Evolutionary conservation across 2,329 filamentous ascomycete genomes (phyloP), one percentile per base, ranked within the genome.

Genomic region (Colletotrichum chrysophilum): DNA sequence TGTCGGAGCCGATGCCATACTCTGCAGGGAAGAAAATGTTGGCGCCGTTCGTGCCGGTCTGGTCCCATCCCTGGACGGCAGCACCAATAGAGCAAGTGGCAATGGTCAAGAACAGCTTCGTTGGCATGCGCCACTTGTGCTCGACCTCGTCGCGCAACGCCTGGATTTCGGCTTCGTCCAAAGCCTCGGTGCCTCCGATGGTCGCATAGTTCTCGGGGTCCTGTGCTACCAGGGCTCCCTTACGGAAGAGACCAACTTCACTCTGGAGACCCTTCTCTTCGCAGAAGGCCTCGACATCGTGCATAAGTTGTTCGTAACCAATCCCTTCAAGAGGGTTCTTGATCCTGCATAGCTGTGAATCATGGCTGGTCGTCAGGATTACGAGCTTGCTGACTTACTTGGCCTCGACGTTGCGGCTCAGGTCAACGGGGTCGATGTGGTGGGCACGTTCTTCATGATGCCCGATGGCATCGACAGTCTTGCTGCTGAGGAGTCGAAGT

Each of bases 191-290:
- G 77, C 90, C 89, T 5, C 83, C 84, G 55, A 95, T 88, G 38
- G 88, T 86, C 73, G 94, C 93, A 81, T 86, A 94, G 34, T 88
- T 87, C 10, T 86, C 85, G 0, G 94, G 94, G 78, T 93, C 91
- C 82, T 95, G 93, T 4, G 94, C 94, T 21, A 96, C 90, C 13
- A 96, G 87, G 5, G 94, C 95, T 38, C 94, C 94, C 79, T 93
- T 93, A 67, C 90, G 87, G 67, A 96, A 87, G 18, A 93, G 81
- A 5, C 86, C 84, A 4, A 91, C 84, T 78, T 93, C 88, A 70
- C 93, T 90, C 3, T 85, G 83, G 30, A 96, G 87, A 28, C 88
- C 88, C 78, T 93, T 90, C 56, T 89, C 84, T 16, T 86, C 85
- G 52, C 92, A 93, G 79, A 94, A 95, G n/a, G 86, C 86, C 67